Base-by-base conservation (phyloP, 805 yeast species). In the Starmerella tilneyi region DNA sequence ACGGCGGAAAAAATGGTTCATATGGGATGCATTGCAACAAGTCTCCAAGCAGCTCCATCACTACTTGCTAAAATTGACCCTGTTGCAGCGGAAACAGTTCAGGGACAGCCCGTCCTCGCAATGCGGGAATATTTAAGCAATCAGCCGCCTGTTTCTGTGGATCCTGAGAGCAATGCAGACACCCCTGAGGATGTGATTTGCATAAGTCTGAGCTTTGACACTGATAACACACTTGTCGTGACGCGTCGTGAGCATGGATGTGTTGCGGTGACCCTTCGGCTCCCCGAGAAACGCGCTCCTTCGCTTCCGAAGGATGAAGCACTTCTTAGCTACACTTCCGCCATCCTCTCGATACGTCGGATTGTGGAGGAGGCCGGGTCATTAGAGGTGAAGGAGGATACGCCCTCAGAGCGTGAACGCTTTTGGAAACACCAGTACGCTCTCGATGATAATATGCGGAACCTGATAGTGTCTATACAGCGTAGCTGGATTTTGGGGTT, bases 401-500 rank as follows among this genome's bases (percentile, higher is more conserved):
- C 17, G 15, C 21, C 32, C 9, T n/a, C 19, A 4, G 23, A 27
- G 12, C 32, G 45, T 1, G 71, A 70, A 37, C 51, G 64, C 7
- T 89, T 96, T 96, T 92, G 96, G 94, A 69, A 70, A 32, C 64
- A 66, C 23, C 65, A 96, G 40, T 75, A 74, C 45, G 63, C 61
- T 0, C 64, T 86, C 15, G 96, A 89, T 59, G 59, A 65, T 9
- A 61, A 71, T 38, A 57, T 89, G 43, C 60, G 70, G 31, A 61
- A 60, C 1, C 60, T 86, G n/a, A 58, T 89, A n/a, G 55, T 59
- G 1, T 66, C 66, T 26, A 71, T 84, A 8, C 89, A 84, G 44
- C 59, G 60, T 19, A 64, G 66, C 45, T 84, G 96, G 88, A 64
- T 89, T 29, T 85, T 89, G 12, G 94, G 89, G 0, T 82, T 85